A percentile compares a stretch with the other conserved stretches of the same genome.
phyloP scores from a whole-genome alignment of 192 early-diverging fungal species.

The Coemansia reversa region DNA sequence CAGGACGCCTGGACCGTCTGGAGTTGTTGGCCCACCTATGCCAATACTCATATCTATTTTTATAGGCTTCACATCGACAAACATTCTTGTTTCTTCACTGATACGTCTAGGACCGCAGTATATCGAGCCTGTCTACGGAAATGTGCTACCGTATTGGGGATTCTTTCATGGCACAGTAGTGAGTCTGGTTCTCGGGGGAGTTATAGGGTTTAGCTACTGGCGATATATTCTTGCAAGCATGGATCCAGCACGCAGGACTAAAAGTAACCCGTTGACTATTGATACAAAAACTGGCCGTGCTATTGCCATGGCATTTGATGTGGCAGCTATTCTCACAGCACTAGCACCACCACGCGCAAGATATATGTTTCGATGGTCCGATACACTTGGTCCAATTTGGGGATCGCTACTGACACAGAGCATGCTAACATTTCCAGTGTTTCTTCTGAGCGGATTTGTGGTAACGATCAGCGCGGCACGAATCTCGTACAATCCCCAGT shows the following conservation, averaged over 20 bases:
- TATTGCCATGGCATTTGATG: conserved; percentile 53
- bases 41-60: conserved; percentile 16
- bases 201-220: conserved; percentile 29
- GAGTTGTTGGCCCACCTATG: conserved; percentile 9
- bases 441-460: conserved; percentile 53
- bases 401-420: conserved; percentile 62
- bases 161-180: conserved; percentile 47
- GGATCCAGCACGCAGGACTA: background rate
- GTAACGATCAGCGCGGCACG: conserved; percentile 47
- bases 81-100: conserved; percentile 31
- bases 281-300: conserved; percentile 34
- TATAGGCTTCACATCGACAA: conserved; percentile 24
- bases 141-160: conserved; percentile 58
- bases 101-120: conserved; percentile 57
- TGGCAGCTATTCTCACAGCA: conserved; percentile 55
- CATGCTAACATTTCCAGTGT: conserved; percentile 55
- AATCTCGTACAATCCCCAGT: conserved; percentile 16
- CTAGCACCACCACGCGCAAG: conserved; percentile 49
- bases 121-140: conserved; percentile 69
- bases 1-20: background rate
- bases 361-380: conserved; percentile 56
- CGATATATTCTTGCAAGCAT: conserved; percentile 14
- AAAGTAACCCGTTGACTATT: conserved; percentile 4
- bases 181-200: conserved; percentile 52
- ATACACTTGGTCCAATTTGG: conserved; percentile 57